phyloP scores from a whole-genome alignment of 2,329 filamentous ascomycete genomes.

The Fusarium incarnatum region DNA sequence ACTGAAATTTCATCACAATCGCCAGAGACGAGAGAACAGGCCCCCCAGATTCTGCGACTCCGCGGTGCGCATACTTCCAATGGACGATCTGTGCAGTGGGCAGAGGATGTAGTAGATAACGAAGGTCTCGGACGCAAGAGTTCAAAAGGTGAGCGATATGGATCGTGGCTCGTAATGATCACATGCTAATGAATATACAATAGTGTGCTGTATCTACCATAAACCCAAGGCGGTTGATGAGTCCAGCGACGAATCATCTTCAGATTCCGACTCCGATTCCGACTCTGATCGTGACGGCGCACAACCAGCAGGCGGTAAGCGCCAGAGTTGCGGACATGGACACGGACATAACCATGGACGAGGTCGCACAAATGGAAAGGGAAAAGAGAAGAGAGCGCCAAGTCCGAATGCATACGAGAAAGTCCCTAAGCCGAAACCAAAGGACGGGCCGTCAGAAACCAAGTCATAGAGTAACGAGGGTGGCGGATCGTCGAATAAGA shows the following conservation, averaged over 20 bases:
- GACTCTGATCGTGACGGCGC: constrained; percentile 49
- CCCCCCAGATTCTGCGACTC: constrained; percentile 61
- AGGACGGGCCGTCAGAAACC: constrained; percentile 41
- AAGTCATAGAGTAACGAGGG: constrained; percentile 36
- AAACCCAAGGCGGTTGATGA: constrained; percentile 84
- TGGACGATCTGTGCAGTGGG: constrained; percentile 84
- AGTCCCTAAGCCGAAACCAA: constrained; percentile 64
- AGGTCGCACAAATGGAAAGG: constrained; percentile 48
- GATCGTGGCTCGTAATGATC: neutral
- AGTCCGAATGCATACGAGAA: constrained; percentile 88
- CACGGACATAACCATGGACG: constrained; percentile 50
- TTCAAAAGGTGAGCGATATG: constrained; percentile 77
- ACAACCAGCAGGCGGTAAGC: constrained; percentile 52
- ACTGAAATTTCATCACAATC: constrained; percentile 47
- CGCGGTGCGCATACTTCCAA: constrained; percentile 61
- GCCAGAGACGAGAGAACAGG: constrained; percentile 44
- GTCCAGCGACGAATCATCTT: constrained; percentile 76
- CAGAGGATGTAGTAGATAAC: constrained; percentile 92
- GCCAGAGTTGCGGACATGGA: constrained; percentile 55
- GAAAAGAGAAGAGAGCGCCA: constrained; percentile 60
- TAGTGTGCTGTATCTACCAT: constrained; percentile 99
- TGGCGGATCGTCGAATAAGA: neutral
- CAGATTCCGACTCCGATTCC: constrained; percentile 70
- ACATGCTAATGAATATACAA: neutral
- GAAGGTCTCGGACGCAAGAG: constrained; percentile 94